Evolutionary conservation across 805 yeast species (phyloP), one percentile per base, ranked within the genome.

Genomic region (Metschnikowia lochheadii): DNA sequence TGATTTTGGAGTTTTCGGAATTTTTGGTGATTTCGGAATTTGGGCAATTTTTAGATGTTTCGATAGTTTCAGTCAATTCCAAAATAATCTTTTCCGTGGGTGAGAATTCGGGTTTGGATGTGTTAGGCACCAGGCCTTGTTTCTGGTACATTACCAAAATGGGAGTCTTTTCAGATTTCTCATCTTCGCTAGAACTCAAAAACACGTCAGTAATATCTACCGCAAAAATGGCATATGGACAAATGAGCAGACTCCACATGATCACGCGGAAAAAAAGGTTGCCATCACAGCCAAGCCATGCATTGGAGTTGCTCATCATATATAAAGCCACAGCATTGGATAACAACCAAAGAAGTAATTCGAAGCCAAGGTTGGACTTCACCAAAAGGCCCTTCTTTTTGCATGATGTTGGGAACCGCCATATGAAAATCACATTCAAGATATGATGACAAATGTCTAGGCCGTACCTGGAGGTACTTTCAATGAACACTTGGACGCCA

Each of bases 391-490:
- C 49, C 10, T 54, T 50, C 10, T 54, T 50, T 37, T 40, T 48
- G 18, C 49, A 26, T 10, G 46, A 43, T 8, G 54, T 46, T 20
- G 59, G 56, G 51, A 67, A 70, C 46, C 75, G 46, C 2, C 61
- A 2, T 5, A 70, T 53, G 42, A 70, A 68, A n/a, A 63, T 14
- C 20, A 69, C 18, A 52, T 68, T 67, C 40, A 70, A 55, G 15
- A 56, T 29, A 32, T 66, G 59, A 35, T 68, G 66, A 6, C 62
- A 26, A 14, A 66, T 31, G 44, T 69, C 72, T 35, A 47, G 48
- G 3, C 52, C 52, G 37, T 47, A 49, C 5, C 50, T 46, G 15
- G 46, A 6, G 6, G 17, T 6, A 5, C 13, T 3, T 8, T 44
- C 40, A 14, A 23, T 11, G 11, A 44, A 34, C 23, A 44, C 46